Evolutionary conservation across 495 filamentous ascomycete species (phyloP).

Genomic region (Evansstolkia leycettana): DNA sequence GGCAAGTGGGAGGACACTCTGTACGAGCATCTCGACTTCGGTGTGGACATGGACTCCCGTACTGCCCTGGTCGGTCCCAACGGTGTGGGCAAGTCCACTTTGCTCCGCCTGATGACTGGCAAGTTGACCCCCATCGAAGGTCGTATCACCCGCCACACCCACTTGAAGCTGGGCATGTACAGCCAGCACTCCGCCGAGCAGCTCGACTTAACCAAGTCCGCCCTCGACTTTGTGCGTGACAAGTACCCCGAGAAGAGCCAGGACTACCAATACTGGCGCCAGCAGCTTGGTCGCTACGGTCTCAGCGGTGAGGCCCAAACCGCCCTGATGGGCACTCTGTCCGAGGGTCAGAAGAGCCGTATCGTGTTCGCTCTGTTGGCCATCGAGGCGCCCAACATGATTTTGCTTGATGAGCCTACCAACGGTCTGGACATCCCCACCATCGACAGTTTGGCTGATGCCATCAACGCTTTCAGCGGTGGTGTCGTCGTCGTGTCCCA

Average conservation of each 20-base stretch:
- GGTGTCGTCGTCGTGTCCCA: conserved; percentile 97
- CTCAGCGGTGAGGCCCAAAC: conserved; percentile 88
- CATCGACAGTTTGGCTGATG: conserved; percentile 93
- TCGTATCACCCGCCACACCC: conserved; percentile 79
- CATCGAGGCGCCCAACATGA: conserved; percentile 95
- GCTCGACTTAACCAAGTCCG: conserved; percentile 94
- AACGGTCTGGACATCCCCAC: conserved; percentile 99
- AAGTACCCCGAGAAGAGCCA: conserved; percentile 81
- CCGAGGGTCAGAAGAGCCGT: conserved; percentile 92
- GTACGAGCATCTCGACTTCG: conserved; percentile 91
- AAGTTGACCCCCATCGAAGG: conserved; percentile 79
- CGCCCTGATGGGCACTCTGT: conserved; percentile 92
- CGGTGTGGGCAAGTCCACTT: conserved; percentile 98
- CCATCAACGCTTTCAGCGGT: conserved; percentile 89
- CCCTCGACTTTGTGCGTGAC: conserved; percentile 94
- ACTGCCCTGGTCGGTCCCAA: conserved; percentile 96
- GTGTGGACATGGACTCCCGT: conserved; percentile 98
- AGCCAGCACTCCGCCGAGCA: conserved; percentile 96
- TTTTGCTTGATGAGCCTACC: conserved; percentile 94
- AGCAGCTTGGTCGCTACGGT: conserved; percentile 91
- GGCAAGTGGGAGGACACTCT: conserved; percentile 81
- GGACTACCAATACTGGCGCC: conserved; percentile 99
- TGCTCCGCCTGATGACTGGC: conserved; percentile 94
- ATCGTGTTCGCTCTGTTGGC: conserved; percentile 96
- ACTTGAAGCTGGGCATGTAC: conserved; percentile 97